Base-by-base conservation (phyloP, 1,284 basidiomycete species). In the Marasmius fiardii region DNA sequence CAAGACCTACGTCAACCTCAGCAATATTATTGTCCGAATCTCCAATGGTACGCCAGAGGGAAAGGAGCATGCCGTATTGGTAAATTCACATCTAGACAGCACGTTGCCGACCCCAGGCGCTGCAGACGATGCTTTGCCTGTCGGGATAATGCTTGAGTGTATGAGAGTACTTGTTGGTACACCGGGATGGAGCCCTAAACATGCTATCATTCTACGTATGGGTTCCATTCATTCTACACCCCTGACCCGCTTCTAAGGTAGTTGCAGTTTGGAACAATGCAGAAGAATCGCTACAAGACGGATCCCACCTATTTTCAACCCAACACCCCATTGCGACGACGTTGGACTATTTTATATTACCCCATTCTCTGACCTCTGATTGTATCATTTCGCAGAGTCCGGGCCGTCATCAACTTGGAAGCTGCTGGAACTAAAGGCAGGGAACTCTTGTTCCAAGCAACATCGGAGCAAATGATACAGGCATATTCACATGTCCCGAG, bases 381-480 rank as follows among this genome's bases (percentile, higher is more conserved):
- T 33, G 31, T 51, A 23, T 26, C 23, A n/a, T 21, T 45, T 35
- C 33, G 23, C 16, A 93, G 89, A 14, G 86, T 98, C 20, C 86
- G 91, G 8, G 93, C 93, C 0, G 86, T 89, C 4, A 86, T 98
- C 68, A 98, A 99, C 66, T 80, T 99, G 11, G 96, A 98, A 81
- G 93, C 94, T 43, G 95, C 93, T 39, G 96, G 96, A 0, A 88
- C 88, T 0, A 88, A 84, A 4, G 95, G 96, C 0, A 90, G 87
- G 21, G 93, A 95, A 64, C 76, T 98, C 7, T 80, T 98, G 12
- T 99, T 99, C 79, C 96, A 99, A 74, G 96, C 96, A 0, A 98
- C 93, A 0, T 94, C 91, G 12, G 83, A 90, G 60, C 86, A 95
- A 67, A 97, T 99, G 93, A 92, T 98, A 18, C 80, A 90, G 58